Evolutionary conservation across 108 stramenopile genomes (phyloP).

Genomic region (Nitzschia inconspicua): DNA sequence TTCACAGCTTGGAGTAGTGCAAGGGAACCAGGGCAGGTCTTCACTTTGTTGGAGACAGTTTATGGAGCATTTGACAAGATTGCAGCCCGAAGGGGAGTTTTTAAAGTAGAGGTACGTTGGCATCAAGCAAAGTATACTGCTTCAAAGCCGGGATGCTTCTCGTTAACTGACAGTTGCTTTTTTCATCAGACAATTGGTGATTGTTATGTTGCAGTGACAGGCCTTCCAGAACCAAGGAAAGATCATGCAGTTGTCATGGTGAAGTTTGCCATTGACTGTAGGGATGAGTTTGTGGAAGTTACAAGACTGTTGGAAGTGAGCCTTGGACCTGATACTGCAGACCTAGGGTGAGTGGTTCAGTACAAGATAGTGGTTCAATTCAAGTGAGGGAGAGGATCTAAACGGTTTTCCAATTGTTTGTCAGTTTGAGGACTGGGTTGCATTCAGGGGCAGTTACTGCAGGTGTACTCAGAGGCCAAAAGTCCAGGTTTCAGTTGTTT

Average conservation of each 20-base stretch:
- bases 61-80: constrained; percentile 43
- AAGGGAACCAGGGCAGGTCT: constrained; percentile 28
- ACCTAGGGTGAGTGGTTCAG: constrained; percentile 10
- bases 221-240: constrained; percentile 14
- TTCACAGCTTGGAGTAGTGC: constrained; percentile 4
- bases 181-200: constrained; percentile 54
- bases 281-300: constrained; percentile 17
- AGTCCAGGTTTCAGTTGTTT: constrained; percentile 48
- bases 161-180: too few species aligned
- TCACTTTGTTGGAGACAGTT: constrained; percentile 36
- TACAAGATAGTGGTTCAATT: too few species aligned
- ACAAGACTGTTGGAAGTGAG: background rate
- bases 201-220: constrained; percentile 44
- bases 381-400: too few species aligned
- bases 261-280: constrained; percentile 36
- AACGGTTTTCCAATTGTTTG: too few species aligned
- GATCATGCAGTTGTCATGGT: constrained; percentile 43
- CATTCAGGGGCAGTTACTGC: constrained; percentile 47
- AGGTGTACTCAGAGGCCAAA: constrained; percentile 47
- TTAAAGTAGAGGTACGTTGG: constrained; percentile 45
- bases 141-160: too few species aligned
- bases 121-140: too few species aligned
- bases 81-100: constrained; percentile 34
- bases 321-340: constrained; percentile 24
- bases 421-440: constrained; percentile 45